Evolutionary conservation across 306 rosid genomes (phyloP), one percentile per base, ranked within the genome.

Genomic region (Dalbergia cochinchinensis): DNA sequence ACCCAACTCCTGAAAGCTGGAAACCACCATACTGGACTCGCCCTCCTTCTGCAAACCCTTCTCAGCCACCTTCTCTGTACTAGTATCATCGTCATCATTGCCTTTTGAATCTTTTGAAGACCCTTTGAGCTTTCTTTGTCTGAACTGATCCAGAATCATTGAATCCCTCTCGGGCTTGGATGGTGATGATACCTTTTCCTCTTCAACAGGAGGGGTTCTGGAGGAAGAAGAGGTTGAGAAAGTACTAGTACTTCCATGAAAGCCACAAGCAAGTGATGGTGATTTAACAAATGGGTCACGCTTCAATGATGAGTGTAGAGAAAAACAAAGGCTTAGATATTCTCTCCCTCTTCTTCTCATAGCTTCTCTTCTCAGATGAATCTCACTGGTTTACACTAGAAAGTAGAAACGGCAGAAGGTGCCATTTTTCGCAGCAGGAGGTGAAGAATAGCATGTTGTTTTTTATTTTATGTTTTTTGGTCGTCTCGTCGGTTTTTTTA

Each of bases 91-190:
- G 5, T 37, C 67, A 39, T 58, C 73, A 39, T 54, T 85, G 66
- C 39, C 77, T 67, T 60, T 58, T 15, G 78, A 53, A 55, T 59
- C 15, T 55, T 83, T 18, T 3, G 91, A 53, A 55, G 93, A 87
- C 53, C 79, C 94, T 60, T 87, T 90, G 78, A 92, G 95, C 78
- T 92, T 92, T 42, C 97, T 86, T 13, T 82, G 79, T 60, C 86
- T 88, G 66, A 94, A 90, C 80, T 84, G 69, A 59, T 94, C 92
- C 3, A 94, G 87, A 78, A 92, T 79, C 47, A 85, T 65, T 0
- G 95, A 85, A 47, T 87, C 95, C 86, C 89, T 91, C 75, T 58
- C 78, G 73, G 81, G 69, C 64, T 34, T 87, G 14, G 59, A 69
- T 73, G 71, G 7, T 80, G 39, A 73, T 78, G 75, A 31, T 9